Evolutionary conservation across 78 protist species (phyloP).

Genomic region (Dictyostelium capitatum): DNA sequence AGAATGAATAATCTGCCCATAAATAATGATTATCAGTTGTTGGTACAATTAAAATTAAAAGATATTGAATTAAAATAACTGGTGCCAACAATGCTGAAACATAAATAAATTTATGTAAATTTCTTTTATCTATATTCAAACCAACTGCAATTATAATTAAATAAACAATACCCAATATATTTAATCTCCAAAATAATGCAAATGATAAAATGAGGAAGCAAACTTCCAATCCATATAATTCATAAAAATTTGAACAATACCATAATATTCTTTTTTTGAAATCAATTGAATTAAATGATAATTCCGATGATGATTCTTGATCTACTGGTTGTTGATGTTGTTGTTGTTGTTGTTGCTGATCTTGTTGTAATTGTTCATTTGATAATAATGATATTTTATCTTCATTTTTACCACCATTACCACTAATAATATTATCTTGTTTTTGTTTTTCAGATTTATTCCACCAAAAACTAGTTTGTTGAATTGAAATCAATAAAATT

Average conservation of each 20-base stretch:
- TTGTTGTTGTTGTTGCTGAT: not conserved
- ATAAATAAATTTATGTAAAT: constrained; percentile 28
- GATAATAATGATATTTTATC: constrained; percentile 9
- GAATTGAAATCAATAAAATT: constrained; percentile 47
- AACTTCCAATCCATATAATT: constrained; percentile 66
- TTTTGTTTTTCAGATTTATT: constrained; percentile 17
- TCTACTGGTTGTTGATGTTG: not conserved
- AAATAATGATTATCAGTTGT: not conserved
- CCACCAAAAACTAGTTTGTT: constrained; percentile 73
- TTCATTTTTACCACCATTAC: not conserved
- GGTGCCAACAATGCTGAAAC: constrained; percentile 39
- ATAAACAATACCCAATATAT: constrained; percentile 50
- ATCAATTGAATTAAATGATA: too few species aligned
- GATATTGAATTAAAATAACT: constrained; percentile 43
- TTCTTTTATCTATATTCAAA: constrained; percentile 15
- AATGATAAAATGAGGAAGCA: constrained; percentile 1
- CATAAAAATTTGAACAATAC: constrained; percentile 57
- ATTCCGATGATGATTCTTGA: not conserved
- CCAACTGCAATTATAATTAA: constrained; percentile 41
- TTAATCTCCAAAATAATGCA: constrained; percentile 68
- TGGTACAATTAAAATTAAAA: constrained; percentile 20
- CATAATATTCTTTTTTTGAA: not conserved
- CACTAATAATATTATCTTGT: not conserved
- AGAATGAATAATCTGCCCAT: constrained; percentile 10
- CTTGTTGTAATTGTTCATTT: not conserved